These are phyloP conservation scores for Pythium periplocum DNA, from an alignment of 352 stramenopile genomes.

Conservation along the genomic window DNA sequence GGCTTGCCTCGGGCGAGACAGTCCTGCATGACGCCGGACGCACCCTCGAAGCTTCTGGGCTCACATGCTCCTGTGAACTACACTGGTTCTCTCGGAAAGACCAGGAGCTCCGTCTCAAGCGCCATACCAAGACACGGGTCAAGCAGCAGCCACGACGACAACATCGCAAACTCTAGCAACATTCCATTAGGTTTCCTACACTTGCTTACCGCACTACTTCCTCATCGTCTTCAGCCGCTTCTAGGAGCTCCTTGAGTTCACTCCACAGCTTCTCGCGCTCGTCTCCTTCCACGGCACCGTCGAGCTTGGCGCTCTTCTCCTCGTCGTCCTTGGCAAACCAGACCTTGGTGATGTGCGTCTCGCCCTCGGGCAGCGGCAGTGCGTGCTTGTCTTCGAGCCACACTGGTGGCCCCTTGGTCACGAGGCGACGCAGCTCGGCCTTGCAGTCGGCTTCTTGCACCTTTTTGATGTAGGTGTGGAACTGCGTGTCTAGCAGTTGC, in stretches of 20 bases:
- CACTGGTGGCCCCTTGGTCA: constrained; percentile 88
- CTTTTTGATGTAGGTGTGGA: constrained; percentile 90
- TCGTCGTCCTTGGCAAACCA: constrained; percentile 86
- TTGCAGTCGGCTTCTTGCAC: constrained; percentile 94
- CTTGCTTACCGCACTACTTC: constrained; percentile 48
- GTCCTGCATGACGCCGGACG: background rate
- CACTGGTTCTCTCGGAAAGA: background rate
- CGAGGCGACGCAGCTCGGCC: constrained; percentile 89
- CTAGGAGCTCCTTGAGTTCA: constrained; percentile 62
- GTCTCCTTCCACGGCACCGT: constrained; percentile 84
- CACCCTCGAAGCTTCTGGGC: background rate
- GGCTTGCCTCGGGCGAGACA: background rate
- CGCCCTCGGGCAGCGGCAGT: constrained; percentile 80
- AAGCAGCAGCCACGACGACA: background rate
- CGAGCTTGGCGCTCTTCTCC: constrained; percentile 85
- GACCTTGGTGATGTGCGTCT: constrained; percentile 86
- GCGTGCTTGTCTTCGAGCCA: constrained; percentile 91
- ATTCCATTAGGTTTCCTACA: no score
- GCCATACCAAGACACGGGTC: background rate
- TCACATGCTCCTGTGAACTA: background rate
- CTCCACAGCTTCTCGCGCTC: constrained; percentile 72
- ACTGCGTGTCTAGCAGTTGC: constrained; percentile 88
- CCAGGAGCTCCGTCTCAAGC: background rate
- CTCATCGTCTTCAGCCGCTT: constrained; percentile 79
- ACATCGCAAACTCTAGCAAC: background rate